A percentile compares a stretch with the other conserved stretches of the same genome.
Evolutionary conservation across 2,329 filamentous ascomycete species (phyloP).

Genomic region (Penicillium sp.): DNA sequence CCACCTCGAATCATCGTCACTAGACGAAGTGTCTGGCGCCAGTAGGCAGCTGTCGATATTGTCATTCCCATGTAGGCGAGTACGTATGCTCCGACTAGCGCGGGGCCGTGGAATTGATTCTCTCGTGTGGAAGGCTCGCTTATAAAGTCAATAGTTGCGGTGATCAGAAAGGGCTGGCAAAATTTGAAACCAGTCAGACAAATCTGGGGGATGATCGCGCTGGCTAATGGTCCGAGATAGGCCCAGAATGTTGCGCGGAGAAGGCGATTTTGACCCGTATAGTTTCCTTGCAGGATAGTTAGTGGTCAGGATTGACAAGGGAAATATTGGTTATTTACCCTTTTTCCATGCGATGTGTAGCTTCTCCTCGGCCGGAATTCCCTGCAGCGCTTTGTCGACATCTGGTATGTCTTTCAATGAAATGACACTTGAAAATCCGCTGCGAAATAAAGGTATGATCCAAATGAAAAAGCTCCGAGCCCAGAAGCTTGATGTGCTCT

Average conservation of each 20-base stretch:
- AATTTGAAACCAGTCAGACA: slow-evolving; percentile 25
- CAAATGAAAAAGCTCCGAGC: slow-evolving; percentile 54
- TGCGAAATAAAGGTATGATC: slow-evolving; percentile 51
- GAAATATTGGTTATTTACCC: background rate
- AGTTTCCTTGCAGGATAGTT: background rate
- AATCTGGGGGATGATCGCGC: slow-evolving; percentile 32
- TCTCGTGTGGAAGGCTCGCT: slow-evolving; percentile 5
- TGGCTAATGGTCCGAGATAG: slow-evolving; percentile 19
- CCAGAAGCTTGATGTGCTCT: slow-evolving; percentile 37
- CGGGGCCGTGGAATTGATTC: slow-evolving; percentile 27
- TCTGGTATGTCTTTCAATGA: slow-evolving; percentile 47
- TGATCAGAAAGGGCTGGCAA: slow-evolving; percentile 36
- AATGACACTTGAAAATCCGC: slow-evolving; percentile 48
- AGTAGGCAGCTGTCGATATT: slow-evolving; percentile 37
- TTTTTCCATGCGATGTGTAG: slow-evolving; percentile 9
- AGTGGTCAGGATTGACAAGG: background rate
- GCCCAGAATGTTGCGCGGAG: slow-evolving; percentile 14
- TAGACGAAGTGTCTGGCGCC: slow-evolving; percentile 40
- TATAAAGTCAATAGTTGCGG: slow-evolving; percentile 28
- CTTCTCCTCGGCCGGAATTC: slow-evolving; percentile 1
- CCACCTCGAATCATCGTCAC: slow-evolving; percentile 45
- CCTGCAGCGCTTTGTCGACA: slow-evolving; percentile 30
- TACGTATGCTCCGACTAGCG: slow-evolving; percentile 39
- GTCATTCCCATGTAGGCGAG: slow-evolving; percentile 45
- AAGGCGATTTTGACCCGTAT: slow-evolving; percentile 5